Evolutionary conservation across 768 basidiomycete genomes (phyloP).

Genomic region (Mrakia gelida): DNA sequence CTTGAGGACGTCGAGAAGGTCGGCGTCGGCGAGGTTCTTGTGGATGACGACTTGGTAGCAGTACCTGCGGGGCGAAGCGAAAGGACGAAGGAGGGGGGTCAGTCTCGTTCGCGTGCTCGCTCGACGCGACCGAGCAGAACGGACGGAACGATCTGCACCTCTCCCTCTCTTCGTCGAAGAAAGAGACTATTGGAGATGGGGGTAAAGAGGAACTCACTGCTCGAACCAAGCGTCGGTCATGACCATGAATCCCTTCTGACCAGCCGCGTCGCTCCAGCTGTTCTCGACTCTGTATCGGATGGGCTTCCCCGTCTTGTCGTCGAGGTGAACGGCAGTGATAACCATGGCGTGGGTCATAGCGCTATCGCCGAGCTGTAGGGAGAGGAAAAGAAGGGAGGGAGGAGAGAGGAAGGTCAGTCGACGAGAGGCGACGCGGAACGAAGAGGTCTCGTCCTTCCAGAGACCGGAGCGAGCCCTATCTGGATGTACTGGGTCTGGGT

Average conservation of each 20-base stretch:
- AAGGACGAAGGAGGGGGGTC: background rate
- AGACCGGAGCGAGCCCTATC: too few relatives aligned
- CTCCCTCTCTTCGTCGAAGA: too few relatives aligned
- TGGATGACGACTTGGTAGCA: conserved; percentile 93
- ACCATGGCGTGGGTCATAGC: conserved; percentile 89
- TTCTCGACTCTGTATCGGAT: conserved; percentile 97
- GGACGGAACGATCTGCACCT: background rate
- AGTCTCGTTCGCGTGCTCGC: background rate
- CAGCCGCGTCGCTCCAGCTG: conserved; percentile 74
- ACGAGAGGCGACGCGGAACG: background rate
- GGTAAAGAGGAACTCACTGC: conserved; percentile 54
- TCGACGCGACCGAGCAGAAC: background rate
- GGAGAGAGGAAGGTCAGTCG: background rate
- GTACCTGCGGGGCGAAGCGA: conserved; percentile 43
- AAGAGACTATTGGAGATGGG: background rate
- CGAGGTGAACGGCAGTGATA: conserved; percentile 86
- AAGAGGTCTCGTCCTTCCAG: too few relatives aligned
- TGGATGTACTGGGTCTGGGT: too few relatives aligned
- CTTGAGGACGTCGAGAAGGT: conserved; percentile 77
- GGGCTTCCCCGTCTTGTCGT: conserved; percentile 68
- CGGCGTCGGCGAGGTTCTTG: conserved; percentile 51
- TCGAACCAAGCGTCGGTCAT: conserved; percentile 65
- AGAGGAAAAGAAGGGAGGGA: background rate
- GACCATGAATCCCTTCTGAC: conserved; percentile 56
- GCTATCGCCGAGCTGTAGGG: too few relatives aligned